Evolutionary conservation across 345 rosid species (phyloP).

Genomic region (Eucalyptus microcorys): DNA sequence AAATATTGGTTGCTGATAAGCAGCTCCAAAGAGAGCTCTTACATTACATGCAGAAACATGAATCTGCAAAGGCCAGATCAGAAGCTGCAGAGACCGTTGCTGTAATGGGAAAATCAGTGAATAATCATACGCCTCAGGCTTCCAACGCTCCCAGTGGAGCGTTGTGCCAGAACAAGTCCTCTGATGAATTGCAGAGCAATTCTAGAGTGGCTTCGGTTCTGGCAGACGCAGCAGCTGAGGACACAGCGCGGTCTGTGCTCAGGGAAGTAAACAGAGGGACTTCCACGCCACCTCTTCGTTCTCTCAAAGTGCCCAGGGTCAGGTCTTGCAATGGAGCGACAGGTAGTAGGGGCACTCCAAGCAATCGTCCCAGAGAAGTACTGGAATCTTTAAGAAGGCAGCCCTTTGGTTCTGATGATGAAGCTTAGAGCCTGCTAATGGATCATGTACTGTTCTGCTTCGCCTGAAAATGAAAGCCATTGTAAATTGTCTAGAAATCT

Average conservation of each 20-base stretch:
- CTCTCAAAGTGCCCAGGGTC: conserved; percentile 66
- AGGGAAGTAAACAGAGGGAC: conserved; percentile 56
- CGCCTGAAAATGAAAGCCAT: not conserved
- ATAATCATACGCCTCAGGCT: not conserved
- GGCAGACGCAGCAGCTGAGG: conserved; percentile 61
- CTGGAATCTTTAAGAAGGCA: conserved; percentile 76
- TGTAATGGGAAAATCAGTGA: conserved; percentile 11
- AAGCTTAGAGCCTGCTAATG: not conserved
- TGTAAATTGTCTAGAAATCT: not conserved
- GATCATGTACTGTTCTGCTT: not conserved
- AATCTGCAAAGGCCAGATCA: conserved; percentile 48
- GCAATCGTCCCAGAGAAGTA: conserved; percentile 39
- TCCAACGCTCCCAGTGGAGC: not conserved
- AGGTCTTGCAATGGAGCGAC: conserved; percentile 23
- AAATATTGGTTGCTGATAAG: conserved; percentile 76
- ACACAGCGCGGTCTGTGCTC: conserved; percentile 53
- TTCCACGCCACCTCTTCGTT: conserved; percentile 51
- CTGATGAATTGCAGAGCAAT: conserved; percentile 3
- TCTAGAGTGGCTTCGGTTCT: conserved; percentile 42
- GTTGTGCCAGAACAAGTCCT: not conserved
- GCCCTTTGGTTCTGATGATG: conserved; percentile 55
- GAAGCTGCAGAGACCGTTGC: conserved; percentile 36
- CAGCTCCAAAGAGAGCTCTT: conserved; percentile 90
- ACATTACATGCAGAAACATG: conserved; percentile 86
- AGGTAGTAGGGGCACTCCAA: not conserved